Base-by-base conservation (phyloP, 164 flowering plant genomes). In the Macadamia integrifolia region DNA sequence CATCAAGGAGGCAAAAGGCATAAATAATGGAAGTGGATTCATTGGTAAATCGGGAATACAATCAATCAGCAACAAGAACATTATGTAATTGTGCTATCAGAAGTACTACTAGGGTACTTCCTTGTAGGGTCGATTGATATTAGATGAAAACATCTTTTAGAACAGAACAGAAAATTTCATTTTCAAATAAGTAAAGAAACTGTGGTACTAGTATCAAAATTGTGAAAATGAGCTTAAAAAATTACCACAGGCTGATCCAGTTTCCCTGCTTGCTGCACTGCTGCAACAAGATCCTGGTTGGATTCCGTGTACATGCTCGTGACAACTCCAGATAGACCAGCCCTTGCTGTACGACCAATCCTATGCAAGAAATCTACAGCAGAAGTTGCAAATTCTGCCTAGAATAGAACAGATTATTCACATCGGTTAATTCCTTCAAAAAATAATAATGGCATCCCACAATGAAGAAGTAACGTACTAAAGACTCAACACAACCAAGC, bases 351-450 rank as follows among this genome's bases (percentile, higher is more conserved):
- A 48, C 99, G 90, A 23, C 98, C 99, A 69, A 91, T 80, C 72
- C 99, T 87, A 66, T 94, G 99, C 81, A 94, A 65, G 72, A 94
- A 94, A 76, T 92, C 98, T 46, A 92, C 89, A 65, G 98, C 99
- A 65, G 90, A 94, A 58, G 81, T 85, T 28, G 98, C 96, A 80
- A 94, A 94, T 64, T 94, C 99, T 62, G 99, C 99, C 99, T 94
- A 78, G 23, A 79, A 71, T 31, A 57, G 44, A 65, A 67, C 10
- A 65, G 53, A 42, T 44, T 18, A 56, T 35, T 42, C 48, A 61
- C 28, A 66, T 28, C 17, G 18, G 58, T 72, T 31, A 76, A 56
- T 43, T 50, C 55, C 53, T 46, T 48, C 60, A 35, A 42, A 58
- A 14, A 60, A 43, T 32, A 58, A 2, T 0, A 52, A 58, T 29